Evolutionary conservation across 176 grass and related monocot genomes (phyloP).

Genomic region (Oryza australiensis): DNA sequence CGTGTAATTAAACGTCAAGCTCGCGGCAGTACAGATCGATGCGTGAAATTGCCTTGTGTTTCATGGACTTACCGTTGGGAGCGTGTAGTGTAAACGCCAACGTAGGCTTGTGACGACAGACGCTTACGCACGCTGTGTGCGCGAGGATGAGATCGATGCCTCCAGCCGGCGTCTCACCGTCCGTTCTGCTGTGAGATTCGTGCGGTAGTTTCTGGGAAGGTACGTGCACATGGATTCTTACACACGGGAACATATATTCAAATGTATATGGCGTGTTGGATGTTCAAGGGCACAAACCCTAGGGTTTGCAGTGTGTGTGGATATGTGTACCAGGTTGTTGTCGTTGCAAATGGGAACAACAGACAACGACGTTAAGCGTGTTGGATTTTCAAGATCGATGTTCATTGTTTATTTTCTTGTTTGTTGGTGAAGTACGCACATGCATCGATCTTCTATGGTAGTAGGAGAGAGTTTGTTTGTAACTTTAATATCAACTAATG

Average conservation of each 20-base stretch:
- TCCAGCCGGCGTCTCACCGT: neutral
- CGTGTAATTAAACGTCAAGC: neutral
- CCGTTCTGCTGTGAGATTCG: neutral
- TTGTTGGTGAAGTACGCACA: neutral
- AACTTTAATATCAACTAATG: neutral
- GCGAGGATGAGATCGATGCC: neutral
- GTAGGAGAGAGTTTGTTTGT: neutral
- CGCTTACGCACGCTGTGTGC: neutral
- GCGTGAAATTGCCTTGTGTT: neutral
- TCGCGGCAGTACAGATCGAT: neutral
- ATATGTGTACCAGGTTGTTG: too few relatives aligned
- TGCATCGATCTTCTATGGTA: neutral
- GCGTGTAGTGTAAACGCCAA: neutral
- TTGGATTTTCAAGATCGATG: neutral
- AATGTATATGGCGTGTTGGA: too few relatives aligned
- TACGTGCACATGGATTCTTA: neutral
- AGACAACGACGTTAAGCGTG: too few relatives aligned
- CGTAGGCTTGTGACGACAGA: neutral
- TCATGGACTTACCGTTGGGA: neutral
- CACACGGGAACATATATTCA: neutral
- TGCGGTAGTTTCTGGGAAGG: constrained; percentile 15
- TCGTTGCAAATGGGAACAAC: too few relatives aligned
- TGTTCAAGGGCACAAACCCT: neutral
- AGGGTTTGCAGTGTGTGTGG: neutral
- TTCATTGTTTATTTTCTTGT: neutral